Base-by-base conservation (phyloP, 164 flowering plant species). In the Umbilicus rupestris region DNA sequence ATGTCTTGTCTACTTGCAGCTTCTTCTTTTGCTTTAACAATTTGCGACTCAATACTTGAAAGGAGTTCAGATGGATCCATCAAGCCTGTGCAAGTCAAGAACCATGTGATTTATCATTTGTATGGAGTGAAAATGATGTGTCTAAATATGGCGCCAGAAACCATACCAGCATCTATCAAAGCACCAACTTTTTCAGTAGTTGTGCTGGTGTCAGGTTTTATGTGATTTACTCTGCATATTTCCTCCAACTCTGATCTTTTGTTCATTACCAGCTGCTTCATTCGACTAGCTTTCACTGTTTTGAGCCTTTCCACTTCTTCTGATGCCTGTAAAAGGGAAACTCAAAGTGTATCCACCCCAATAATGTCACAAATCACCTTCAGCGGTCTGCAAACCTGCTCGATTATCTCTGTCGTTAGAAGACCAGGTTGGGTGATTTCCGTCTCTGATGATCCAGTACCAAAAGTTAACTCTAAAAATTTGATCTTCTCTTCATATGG, bases 241-340 rank as follows among this genome's bases (percentile, higher is more conserved):
- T 90, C 90, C 76, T 92, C 98, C 72, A 90, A 78, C 65, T 92
- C 98, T 44, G 81, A 78, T 77, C 96, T 88, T 81, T 62, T 87
- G 66, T 85, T 92, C 79, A 85, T 73, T 20, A 92, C 96, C 59
- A 92, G 81, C 72, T 92, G 96, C 72, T 92, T 92, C 97, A 92
- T 88, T 81, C 93, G 84, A 72, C 89, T 84, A 57, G 96, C 89
- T 83, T 92, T 92, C 71, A 92, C 71, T 67, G 85, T 86, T 64
- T 81, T 77, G 2, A 92, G 85, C 75, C 88, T 83, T 73, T 82
- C 89, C 63, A 92, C 89, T 78, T 92, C 96, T 47, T 81, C 81
- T 29, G 89, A 76, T 17, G 81, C 90, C 98, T 92, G 81, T 72
- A 67, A 66, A 46, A 65, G 33, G 35, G 49, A 17, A n/a, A n/a